phyloP scores from a whole-genome alignment of 257 asterid species.

The Solanum pennellii region DNA sequence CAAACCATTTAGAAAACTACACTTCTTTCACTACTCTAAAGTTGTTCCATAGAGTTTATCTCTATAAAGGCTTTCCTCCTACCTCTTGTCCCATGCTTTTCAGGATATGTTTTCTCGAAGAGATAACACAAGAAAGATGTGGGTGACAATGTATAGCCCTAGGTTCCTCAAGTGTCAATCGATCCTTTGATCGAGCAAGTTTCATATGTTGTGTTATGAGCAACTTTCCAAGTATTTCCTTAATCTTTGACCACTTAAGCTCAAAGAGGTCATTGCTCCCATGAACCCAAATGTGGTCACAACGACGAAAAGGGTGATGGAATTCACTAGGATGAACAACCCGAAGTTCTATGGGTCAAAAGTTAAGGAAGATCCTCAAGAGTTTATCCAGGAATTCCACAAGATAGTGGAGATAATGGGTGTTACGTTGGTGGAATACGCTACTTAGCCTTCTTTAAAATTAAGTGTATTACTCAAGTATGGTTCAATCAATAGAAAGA shows the following conservation, averaged over 20 bases:
- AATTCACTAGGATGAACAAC: neutral
- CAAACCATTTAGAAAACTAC: neutral
- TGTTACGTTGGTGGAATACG: neutral
- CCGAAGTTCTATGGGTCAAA: neutral
- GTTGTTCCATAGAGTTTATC: neutral
- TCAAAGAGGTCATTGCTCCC: neutral
- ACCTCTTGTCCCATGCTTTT: neutral
- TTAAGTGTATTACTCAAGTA: no score
- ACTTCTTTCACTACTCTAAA: neutral
- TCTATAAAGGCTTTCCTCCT: neutral
- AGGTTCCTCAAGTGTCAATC: neutral
- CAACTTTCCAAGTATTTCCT: neutral
- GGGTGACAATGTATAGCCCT: neutral
- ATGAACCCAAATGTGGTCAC: neutral
- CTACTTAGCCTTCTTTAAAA: neutral
- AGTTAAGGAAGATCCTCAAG: neutral
- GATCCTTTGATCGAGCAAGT: neutral
- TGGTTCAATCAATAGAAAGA: neutral
- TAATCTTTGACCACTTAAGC: neutral
- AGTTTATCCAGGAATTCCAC: no score
- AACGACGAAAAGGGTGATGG: neutral
- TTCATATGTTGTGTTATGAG: neutral
- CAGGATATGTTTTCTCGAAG: neutral
- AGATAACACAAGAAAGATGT: neutral
- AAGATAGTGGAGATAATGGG: neutral